Conservation (phyloP, 495 filamentous ascomycete species). For the Xylaria bambusicola region DNA sequence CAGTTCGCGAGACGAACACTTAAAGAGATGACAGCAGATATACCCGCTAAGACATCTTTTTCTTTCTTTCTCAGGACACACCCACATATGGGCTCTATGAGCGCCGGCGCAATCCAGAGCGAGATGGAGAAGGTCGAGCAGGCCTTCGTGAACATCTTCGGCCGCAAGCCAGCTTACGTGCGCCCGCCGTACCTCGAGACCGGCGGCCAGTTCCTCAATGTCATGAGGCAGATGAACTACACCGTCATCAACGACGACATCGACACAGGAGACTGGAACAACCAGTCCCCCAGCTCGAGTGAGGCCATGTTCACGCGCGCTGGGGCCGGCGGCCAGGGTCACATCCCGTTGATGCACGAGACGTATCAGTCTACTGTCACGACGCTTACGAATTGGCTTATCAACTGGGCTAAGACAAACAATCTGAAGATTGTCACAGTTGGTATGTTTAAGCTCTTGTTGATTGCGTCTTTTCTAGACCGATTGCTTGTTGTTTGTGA, state of each 20-base stretch:
- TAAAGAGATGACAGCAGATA: no score
- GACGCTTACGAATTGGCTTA: constrained; percentile 52
- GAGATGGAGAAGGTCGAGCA: constrained; percentile 55
- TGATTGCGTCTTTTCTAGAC: not conserved
- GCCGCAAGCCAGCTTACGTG: constrained; percentile 56
- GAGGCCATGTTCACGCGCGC: constrained; percentile 46
- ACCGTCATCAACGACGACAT: constrained; percentile 58
- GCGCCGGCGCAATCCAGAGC: constrained; percentile 39
- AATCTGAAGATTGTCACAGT: constrained; percentile 55
- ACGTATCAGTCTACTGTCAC: constrained; percentile 50
- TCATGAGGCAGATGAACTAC: constrained; percentile 51
- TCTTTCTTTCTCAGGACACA: constrained; percentile 38
- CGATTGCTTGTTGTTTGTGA: not conserved
- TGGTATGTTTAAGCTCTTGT: constrained; percentile 33
- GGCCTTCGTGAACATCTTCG: constrained; percentile 55
- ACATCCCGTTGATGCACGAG: constrained; percentile 61
- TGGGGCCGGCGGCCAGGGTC: constrained; percentile 49
- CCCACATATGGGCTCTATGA: constrained; percentile 45
- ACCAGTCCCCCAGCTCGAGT: constrained; percentile 44
- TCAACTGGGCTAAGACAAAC: constrained; percentile 55
- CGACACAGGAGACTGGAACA: constrained; percentile 58
- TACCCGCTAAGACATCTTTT: no score
- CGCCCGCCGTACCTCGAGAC: constrained; percentile 56
- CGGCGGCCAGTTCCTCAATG: constrained; percentile 43
- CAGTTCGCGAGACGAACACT: no score